phyloP scores from a whole-genome alignment of 2,329 filamentous ascomycete species.

The Pseudopyricularia cyperi region DNA sequence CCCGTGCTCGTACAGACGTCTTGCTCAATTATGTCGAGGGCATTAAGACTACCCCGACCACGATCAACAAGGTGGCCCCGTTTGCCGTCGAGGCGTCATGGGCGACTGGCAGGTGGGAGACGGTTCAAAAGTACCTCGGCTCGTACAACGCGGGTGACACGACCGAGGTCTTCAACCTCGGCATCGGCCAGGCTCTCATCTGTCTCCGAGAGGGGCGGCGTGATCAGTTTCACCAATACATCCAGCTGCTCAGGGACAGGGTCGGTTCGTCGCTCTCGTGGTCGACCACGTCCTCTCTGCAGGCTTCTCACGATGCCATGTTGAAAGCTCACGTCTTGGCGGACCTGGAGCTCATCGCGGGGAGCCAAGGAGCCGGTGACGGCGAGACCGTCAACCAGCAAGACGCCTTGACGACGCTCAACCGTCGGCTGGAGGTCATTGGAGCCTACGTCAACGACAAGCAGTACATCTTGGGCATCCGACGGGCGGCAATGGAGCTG shows the following conservation, averaged over 20 bases:
- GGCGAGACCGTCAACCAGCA: constrained; percentile 15
- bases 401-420: constrained; percentile 40
- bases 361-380: constrained; percentile 22
- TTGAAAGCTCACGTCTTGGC: constrained; percentile 77
- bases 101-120: constrained; percentile 73
- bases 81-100: constrained; percentile 87
- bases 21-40: constrained; percentile 77
- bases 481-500: constrained; percentile 77
- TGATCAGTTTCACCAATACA: constrained; percentile 37
- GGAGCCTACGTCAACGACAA: constrained; percentile 88
- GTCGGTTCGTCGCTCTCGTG: constrained; percentile 64
- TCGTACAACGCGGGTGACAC: constrained; percentile 35
- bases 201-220: constrained; percentile 41
- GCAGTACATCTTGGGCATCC: constrained; percentile 78
- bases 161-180: constrained; percentile 66
- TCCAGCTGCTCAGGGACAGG: constrained; percentile 54
- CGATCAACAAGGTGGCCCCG: constrained; percentile 54
- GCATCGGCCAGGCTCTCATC: constrained; percentile 55
- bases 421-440: constrained; percentile 72
- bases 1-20: constrained; percentile 43
- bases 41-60: constrained; percentile 43
- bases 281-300: constrained; percentile 66
- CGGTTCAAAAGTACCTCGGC: constrained; percentile 53
- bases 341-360: constrained; percentile 69
- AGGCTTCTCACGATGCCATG: constrained; percentile 73